Evolutionary conservation across 2,329 filamentous ascomycete genomes (phyloP), one percentile per base, ranked within the genome.

Genomic region (Sphaerulina vaccinii): DNA sequence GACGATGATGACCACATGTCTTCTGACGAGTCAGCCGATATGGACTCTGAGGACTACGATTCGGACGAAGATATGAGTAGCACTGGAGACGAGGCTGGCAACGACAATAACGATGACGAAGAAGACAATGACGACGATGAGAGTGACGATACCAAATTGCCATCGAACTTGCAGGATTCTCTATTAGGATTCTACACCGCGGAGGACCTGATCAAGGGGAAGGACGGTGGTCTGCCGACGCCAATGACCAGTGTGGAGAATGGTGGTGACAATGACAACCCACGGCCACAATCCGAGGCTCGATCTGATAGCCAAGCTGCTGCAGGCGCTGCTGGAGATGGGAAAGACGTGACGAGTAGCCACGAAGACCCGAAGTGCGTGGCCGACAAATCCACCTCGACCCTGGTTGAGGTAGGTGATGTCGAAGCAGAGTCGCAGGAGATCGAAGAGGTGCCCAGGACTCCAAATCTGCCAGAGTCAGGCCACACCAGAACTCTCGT

Each of bases 21-120:
- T 51, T 65, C 60, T 54, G 68, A 72, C 48, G 71, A 71, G 42
- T 72, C 70, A 2, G 64, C 59, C 7, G 62, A 70, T 35, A 71
- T 71, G 69, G 65, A 67, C 40, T 62, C 61, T 11, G 61, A 63
- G 39, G 62, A 64, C 42, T 63, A 66, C 46, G 65, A 68, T 48
- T 66, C 64, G 43, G 67, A 69, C 37, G 68, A 71, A 48, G 65
- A 70, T 47, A 69, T 68, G 62, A 66, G 63, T 46, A 65, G 61
- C 54, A 63, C 62, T 21, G 63, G 60, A 33, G 70, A 70, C 33
- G 71, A 71, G 38, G 68, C 65, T 6, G 56, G 59, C 37, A 58
- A 52, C n/a, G 60, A 55, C 45, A 63, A 60, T 42, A 59, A 60
- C 23, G 62, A 58, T 39, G 65, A 63, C 16, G 59, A 65, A 6